Evolutionary conservation across 192 early-diverging fungal species (phyloP).

Genomic region (Gaertneriomyces sp.): DNA sequence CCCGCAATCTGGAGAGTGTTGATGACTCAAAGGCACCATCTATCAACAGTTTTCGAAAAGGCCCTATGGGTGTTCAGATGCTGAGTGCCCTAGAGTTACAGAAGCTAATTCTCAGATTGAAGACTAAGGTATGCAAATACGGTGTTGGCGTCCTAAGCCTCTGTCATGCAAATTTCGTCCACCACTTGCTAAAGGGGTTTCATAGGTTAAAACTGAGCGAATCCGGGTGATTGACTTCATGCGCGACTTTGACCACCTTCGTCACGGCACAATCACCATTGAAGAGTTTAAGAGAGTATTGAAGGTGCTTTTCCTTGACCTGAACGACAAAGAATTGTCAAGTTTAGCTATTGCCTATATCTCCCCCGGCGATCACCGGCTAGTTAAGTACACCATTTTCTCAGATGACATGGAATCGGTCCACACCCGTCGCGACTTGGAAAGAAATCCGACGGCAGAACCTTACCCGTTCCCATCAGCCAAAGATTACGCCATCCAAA

Average conservation of each 20-base stretch:
- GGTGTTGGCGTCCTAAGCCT: conserved; percentile 2
- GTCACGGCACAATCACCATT: conserved; percentile 46
- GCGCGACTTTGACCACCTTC: conserved; percentile 54
- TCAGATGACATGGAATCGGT: conserved; percentile 49
- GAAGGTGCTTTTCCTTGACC: conserved; percentile 43
- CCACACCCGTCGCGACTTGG: conserved; percentile 48
- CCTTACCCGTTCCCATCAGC: conserved; percentile 35
- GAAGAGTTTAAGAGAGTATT: conserved; percentile 48
- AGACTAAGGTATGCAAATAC: conserved; percentile 34
- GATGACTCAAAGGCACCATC: neutral
- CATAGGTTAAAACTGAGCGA: conserved; percentile 48
- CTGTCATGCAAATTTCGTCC: no score
- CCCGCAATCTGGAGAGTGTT: neutral
- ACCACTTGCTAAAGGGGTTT: no score
- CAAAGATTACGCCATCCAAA: neutral
- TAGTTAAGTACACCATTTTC: conserved; percentile 48
- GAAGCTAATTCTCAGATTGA: conserved; percentile 44
- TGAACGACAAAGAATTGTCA: conserved; percentile 18
- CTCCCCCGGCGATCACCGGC: conserved; percentile 14
- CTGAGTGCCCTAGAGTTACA: conserved; percentile 25
- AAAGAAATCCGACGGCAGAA: conserved; percentile 39
- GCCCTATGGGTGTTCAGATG: neutral
- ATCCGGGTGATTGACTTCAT: conserved; percentile 56
- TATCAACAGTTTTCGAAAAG: neutral
- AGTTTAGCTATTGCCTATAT: neutral